phyloP scores from a whole-genome alignment of 768 basidiomycete genomes.

The Roridomyces roridus region DNA sequence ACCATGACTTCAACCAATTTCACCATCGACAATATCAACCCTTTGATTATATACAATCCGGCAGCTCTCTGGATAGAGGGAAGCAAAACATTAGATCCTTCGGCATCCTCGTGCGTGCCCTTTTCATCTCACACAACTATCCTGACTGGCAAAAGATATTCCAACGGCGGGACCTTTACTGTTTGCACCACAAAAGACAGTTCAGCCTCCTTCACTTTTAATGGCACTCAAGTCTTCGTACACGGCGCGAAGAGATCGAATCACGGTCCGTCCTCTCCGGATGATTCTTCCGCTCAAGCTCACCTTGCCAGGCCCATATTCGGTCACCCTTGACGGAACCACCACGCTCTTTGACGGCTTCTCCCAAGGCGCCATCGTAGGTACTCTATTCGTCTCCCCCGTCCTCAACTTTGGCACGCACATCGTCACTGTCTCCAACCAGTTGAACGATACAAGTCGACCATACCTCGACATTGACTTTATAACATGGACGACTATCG shows the following conservation, averaged over 20 bases:
- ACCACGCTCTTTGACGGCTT: slow-evolving; percentile 26
- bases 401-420: slow-evolving; percentile 33
- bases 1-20: slow-evolving; percentile 20
- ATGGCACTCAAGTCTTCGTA: slow-evolving; percentile 42
- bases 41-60: slow-evolving; percentile 18
- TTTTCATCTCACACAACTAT: background rate
- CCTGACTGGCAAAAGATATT: slow-evolving; percentile 34
- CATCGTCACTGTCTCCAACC: slow-evolving; percentile 29
- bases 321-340: slow-evolving; percentile 34
- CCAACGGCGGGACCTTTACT: slow-evolving; percentile 37
- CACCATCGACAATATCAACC: slow-evolving; percentile 28
- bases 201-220: slow-evolving; percentile 34
- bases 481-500: slow-evolving; percentile 20
- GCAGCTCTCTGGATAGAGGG: slow-evolving; percentile 21
- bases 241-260: slow-evolving; percentile 44
- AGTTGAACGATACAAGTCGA: background rate
- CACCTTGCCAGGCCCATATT: slow-evolving; percentile 24
- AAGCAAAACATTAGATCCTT: background rate
- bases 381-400: slow-evolving; percentile 35
- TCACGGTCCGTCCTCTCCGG: slow-evolving; percentile 30
- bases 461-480: slow-evolving; percentile 42
- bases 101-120: slow-evolving; percentile 9
- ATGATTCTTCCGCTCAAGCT: background rate
- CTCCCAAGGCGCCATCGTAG: slow-evolving; percentile 25
- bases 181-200: slow-evolving; percentile 36